Base-by-base conservation (phyloP, 345 rosid species). In the Ceriops zippeliana region DNA sequence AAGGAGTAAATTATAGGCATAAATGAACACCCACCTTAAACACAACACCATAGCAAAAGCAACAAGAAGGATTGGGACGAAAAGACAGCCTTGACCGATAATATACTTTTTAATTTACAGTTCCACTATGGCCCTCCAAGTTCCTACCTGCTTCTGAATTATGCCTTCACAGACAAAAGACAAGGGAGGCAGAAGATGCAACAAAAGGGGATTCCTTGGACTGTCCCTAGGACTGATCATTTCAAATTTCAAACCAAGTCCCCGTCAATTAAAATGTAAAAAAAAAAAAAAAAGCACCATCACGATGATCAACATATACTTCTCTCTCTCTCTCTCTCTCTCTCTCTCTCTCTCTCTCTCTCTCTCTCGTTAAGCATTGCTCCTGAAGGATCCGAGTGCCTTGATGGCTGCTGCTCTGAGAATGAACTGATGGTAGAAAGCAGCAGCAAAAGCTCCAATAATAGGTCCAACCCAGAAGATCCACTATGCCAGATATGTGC, bases 391-490 rank as follows among this genome's bases (percentile, higher is more conserved):
- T 53, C 92, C 89, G 58, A 88, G 89, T 38, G 92, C 86, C 72
- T 90, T 92, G 49, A 86, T 80, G 59, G 86, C 98, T 63, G 84
- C 82, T 42, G 95, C 98, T 76, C 98, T 83, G 21, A 92, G 85
- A 81, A 92, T 69, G 66, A 21, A 87, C 67, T 90, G 91, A 80
- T 90, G 91, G 79, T 90, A 92, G 59, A 92, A 62, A 22, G 96
- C 90, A 74, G 98, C 98, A 30, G 76, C 61, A 4, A 81, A 83
- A 46, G 98, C 98, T 73, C 98, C 98, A 52, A 90, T 62, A 72
- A 92, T 86, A 5, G 98, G 98, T 65, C 96, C 98, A 57, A 92
- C 98, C 98, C 98, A 90, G 83, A 92, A 92, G 4, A 92, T 88
- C 98, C 98, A 90, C 93, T 92, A 87, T 16, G 34, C 35, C 56